phyloP scores from a whole-genome alignment of 1,139 yeast genomes.

The Taiozyma sp. region DNA sequence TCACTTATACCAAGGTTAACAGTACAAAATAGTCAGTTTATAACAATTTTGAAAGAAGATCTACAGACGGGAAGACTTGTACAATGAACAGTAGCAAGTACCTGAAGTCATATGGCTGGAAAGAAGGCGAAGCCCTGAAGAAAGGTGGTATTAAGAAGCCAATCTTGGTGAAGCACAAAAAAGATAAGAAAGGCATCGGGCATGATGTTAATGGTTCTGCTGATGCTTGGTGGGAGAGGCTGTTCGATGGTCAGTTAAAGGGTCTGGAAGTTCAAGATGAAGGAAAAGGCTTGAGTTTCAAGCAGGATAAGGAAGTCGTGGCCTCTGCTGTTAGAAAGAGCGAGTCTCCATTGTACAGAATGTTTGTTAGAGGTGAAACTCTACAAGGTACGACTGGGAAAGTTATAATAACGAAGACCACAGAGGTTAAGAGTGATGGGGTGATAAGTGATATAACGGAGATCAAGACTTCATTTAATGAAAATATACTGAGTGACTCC shows the following conservation, averaged over 20 bases:
- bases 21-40: background rate
- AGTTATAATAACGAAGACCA: conserved; percentile 16
- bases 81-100: conserved; percentile 67
- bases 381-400: conserved; percentile 68
- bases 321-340: conserved; percentile 44
- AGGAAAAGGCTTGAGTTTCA: conserved; percentile 28
- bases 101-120: conserved; percentile 82
- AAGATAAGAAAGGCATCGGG: conserved; percentile 86
- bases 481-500: conserved; percentile 7
- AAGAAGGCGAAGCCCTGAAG: conserved; percentile 78
- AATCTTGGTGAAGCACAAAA: conserved; percentile 81
- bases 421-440: conserved; percentile 5
- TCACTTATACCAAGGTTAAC: too few relatives aligned
- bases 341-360: conserved; percentile 56
- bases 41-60: background rate
- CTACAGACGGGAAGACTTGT: background rate
- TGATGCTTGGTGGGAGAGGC: conserved; percentile 96
- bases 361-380: conserved; percentile 85
- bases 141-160: conserved; percentile 83
- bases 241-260: conserved; percentile 90
- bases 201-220: conserved; percentile 54
- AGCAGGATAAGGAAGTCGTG: conserved; percentile 37
- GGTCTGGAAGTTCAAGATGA: conserved; percentile 55
- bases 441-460: conserved; percentile 6
- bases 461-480: conserved; percentile 13